These are phyloP conservation scores for Naegleria lovaniensis DNA, from an alignment of 208 protist genomes.

Conservation along the genomic window DNA sequence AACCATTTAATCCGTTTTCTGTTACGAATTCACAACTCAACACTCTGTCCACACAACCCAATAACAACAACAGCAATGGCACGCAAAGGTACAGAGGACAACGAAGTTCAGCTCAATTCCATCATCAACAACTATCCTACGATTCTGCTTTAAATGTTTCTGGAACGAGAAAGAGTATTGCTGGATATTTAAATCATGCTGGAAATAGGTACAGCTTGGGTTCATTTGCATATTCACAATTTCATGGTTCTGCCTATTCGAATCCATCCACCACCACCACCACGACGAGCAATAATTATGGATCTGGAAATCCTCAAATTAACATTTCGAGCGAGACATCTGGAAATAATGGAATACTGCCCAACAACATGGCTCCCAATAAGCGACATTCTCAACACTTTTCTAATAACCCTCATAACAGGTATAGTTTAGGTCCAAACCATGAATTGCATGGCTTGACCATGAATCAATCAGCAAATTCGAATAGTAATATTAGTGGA, in stretches of 20 bases:
- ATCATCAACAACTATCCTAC: background rate
- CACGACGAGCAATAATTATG: background rate
- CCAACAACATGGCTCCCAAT: too few relatives aligned
- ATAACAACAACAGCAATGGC: too few relatives aligned
- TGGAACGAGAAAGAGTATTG: background rate
- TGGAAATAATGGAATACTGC: too few relatives aligned
- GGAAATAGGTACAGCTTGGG: background rate
- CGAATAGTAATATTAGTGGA: too few relatives aligned
- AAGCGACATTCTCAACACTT: too few relatives aligned
- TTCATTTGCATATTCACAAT: background rate
- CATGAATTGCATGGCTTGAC: background rate
- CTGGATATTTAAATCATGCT: background rate
- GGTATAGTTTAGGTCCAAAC: background rate
- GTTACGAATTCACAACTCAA: too few relatives aligned
- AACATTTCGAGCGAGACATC: too few relatives aligned
- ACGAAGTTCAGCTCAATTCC: too few relatives aligned
- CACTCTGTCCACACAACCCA: too few relatives aligned
- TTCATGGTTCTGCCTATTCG: background rate
- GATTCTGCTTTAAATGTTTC: background rate
- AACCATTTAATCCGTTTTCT: background rate
- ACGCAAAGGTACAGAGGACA: background rate
- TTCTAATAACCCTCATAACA: background rate
- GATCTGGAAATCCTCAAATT: too few relatives aligned
- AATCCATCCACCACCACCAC: background rate
- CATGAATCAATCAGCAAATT: too few relatives aligned